These are phyloP conservation scores for Lepiota brunneoincarnata DNA, from an alignment of 768 basidiomycete species.

Conservation along the genomic window DNA sequence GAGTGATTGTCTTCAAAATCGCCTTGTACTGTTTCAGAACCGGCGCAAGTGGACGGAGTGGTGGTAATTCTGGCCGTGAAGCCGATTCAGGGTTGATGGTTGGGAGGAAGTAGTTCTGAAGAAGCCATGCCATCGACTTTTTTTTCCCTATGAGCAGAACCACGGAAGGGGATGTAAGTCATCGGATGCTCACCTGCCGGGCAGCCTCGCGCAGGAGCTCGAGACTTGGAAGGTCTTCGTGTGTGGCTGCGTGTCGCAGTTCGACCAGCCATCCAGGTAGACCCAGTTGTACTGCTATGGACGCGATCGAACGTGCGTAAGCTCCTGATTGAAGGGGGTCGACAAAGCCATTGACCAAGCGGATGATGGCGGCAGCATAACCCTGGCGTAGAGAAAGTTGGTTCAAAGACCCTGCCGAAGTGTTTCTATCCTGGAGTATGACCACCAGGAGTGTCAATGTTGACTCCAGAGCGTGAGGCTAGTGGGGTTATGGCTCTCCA, in stretches of 20 bases:
- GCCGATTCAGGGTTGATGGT: conserved; percentile 55
- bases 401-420: conserved; percentile 21
- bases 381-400: conserved; percentile 64
- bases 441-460: conserved; percentile 60
- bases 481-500: conserved; percentile 74
- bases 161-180: not conserved
- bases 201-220: conserved; percentile 76
- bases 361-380: conserved; percentile 78
- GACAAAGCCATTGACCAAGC: conserved; percentile 93
- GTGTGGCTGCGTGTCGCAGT: conserved; percentile 91
- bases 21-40: conserved; percentile 73
- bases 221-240: conserved; percentile 89
- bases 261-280: conserved; percentile 90
- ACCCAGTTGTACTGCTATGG: conserved; percentile 83
- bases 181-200: conserved; percentile 47
- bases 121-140: conserved; percentile 81
- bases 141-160: conserved; percentile 1
- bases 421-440: conserved; percentile 50
- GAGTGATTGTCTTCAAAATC: conserved; percentile 56
- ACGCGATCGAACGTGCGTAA: conserved; percentile 88
- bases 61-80: conserved; percentile 24
- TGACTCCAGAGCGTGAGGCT: conserved; percentile 82
- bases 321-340: conserved; percentile 89
- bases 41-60: conserved; percentile 59
- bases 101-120: conserved; percentile 82